Evolutionary conservation across 1,284 basidiomycete genomes (phyloP).

Genomic region (Sanghuangporus weigelae): DNA sequence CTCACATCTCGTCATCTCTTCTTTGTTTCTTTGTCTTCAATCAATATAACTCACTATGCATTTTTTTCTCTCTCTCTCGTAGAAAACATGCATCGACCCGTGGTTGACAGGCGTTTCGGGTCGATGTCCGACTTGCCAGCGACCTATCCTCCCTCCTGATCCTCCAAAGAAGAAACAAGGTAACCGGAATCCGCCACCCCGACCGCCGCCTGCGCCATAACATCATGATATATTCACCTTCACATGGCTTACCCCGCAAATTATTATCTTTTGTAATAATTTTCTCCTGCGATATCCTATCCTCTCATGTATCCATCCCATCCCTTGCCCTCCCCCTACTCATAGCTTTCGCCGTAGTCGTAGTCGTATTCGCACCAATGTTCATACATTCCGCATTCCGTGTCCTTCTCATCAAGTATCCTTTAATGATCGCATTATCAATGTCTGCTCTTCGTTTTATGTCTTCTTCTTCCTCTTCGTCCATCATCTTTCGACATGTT

Average conservation of each 20-base stretch:
- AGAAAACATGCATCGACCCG: constrained; percentile 78
- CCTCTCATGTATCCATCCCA: too few relatives aligned
- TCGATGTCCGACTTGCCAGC: constrained; percentile 72
- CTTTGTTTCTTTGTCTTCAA: neutral
- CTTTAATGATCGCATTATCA: neutral
- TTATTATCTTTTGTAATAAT: neutral
- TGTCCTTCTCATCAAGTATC: neutral
- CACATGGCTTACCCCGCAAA: neutral
- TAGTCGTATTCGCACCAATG: neutral
- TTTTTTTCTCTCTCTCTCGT: neutral
- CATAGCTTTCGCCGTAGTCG: neutral
- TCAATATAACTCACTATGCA: neutral
- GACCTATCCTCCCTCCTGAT: constrained; percentile 37
- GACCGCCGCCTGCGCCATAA: neutral
- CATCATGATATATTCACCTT: neutral
- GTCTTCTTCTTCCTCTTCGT: too few relatives aligned
- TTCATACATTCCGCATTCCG: neutral
- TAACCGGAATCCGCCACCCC: neutral
- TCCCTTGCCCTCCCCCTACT: neutral
- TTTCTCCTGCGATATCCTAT: neutral
- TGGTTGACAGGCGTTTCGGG: constrained; percentile 77
- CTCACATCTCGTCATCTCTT: neutral
- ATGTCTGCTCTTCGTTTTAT: too few relatives aligned
- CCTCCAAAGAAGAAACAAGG: neutral
- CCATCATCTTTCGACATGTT: too few relatives aligned